Conservation (phyloP, 257 asterid genomes). For the Schizonepeta tenuifolia region DNA sequence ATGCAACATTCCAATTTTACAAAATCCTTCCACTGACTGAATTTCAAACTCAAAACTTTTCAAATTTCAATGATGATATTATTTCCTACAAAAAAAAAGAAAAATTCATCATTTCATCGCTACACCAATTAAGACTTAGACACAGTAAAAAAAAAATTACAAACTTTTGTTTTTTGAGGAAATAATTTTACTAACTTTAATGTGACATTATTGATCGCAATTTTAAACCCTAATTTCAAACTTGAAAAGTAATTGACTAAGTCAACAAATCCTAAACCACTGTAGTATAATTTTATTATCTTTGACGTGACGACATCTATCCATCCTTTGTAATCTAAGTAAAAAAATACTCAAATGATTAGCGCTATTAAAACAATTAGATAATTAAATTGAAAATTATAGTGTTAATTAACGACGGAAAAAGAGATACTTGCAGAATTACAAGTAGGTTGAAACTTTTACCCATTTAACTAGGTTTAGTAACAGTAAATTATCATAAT, state of each 20-base stretch:
- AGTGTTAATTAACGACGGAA: not conserved
- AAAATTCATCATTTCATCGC: not conserved
- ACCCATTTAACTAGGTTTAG: slow-evolving; percentile 34
- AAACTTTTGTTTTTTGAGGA: no score
- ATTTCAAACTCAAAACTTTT: no score
- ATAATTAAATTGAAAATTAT: not conserved
- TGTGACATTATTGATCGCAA: no score
- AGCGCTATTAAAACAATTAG: not conserved
- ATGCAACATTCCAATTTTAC: not conserved
- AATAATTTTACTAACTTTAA: no score
- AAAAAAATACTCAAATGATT: not conserved
- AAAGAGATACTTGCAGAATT: not conserved
- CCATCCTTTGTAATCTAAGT: not conserved
- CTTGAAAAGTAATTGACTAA: no score
- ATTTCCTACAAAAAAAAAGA: no score
- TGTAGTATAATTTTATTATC: not conserved
- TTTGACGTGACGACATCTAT: slow-evolving; percentile 3
- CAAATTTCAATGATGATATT: not conserved
- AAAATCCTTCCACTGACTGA: not conserved
- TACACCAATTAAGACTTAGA: no score
- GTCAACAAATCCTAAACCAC: not conserved
- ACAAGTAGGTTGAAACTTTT: not conserved
- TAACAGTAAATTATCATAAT: slow-evolving; percentile 16
- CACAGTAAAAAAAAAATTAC: no score
- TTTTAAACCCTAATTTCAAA: no score